A percentile compares a stretch with the other conserved stretches of the same genome.
phyloP scores from a whole-genome alignment of 164 flowering plant genomes.

The Vitis rotundifolia region DNA sequence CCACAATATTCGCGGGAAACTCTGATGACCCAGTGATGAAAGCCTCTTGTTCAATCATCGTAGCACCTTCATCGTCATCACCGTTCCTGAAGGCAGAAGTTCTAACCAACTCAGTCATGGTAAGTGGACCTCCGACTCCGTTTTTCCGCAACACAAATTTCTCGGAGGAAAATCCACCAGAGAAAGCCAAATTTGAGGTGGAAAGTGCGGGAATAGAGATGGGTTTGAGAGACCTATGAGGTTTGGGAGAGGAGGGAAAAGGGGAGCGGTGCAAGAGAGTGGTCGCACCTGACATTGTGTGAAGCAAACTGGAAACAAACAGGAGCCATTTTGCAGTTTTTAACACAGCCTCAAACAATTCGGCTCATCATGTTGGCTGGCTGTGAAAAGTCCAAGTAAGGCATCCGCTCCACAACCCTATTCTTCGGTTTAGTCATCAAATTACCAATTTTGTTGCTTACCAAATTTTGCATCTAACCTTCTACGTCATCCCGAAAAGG shows the following conservation, averaged over 20 bases:
- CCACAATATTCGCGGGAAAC: slow-evolving; percentile 3
- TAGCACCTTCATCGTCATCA: slow-evolving; percentile 24
- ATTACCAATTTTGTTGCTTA: too few species aligned
- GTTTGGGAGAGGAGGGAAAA: not conserved
- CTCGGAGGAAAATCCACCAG: slow-evolving; percentile 8
- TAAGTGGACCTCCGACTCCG: slow-evolving; percentile 5
- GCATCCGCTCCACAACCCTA: too few species aligned
- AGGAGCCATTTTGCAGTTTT: too few species aligned
- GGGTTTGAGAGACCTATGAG: slow-evolving; percentile 12
- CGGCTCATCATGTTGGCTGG: too few species aligned
- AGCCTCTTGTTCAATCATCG: slow-evolving; percentile 38
- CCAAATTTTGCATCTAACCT: too few species aligned
- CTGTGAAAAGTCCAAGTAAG: too few species aligned
- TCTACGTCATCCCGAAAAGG: too few species aligned
- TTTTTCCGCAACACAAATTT: not conserved
- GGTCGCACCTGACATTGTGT: slow-evolving; percentile 8
- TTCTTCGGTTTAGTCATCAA: too few species aligned
- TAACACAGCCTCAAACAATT: too few species aligned
- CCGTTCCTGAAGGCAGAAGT: slow-evolving; percentile 16
- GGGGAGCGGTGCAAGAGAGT: slow-evolving; percentile 3
- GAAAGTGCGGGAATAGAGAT: slow-evolving; percentile 5
- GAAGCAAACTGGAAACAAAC: too few species aligned
- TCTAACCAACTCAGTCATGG: slow-evolving; percentile 29
- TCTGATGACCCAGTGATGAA: slow-evolving; percentile 30
- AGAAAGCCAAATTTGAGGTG: slow-evolving; percentile 6